These are phyloP conservation scores for Lactifluus rugatus DNA, from an alignment of 768 basidiomycete species.

Conservation along the genomic window DNA sequence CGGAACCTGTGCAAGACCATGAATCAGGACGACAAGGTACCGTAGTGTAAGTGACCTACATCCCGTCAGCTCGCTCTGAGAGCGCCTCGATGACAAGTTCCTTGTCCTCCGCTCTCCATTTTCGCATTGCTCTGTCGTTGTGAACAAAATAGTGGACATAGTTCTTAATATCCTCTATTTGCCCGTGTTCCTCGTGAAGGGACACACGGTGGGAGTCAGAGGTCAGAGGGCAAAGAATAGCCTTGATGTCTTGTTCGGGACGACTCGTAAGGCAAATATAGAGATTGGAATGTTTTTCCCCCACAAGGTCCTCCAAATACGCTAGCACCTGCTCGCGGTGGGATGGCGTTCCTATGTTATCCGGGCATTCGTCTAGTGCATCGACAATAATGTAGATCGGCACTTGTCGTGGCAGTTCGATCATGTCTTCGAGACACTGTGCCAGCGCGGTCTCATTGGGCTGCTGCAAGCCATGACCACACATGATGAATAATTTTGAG, in stretches of 20 bases:
- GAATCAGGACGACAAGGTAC: neutral
- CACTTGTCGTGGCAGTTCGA: neutral
- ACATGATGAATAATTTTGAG: neutral
- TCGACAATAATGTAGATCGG: neutral
- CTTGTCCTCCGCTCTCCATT: neutral
- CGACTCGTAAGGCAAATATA: conserved; percentile 1
- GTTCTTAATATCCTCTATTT: neutral
- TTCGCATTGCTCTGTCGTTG: neutral
- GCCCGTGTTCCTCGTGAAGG: conserved; percentile 2
- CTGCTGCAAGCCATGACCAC: neutral
- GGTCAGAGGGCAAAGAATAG: neutral
- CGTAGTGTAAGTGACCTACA: neutral
- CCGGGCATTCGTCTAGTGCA: conserved; percentile 1
- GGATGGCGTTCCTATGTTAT: neutral
- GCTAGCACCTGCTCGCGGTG: neutral
- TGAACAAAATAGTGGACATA: neutral
- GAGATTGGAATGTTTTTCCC: neutral
- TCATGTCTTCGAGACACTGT: neutral
- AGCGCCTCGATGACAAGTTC: neutral
- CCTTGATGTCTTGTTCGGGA: neutral
- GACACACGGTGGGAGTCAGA: neutral
- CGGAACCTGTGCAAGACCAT: neutral
- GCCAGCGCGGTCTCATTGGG: neutral
- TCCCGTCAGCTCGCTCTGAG: neutral
- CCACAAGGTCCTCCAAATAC: neutral